Percentiles rank a stretch among this genome's conserved stretches.
Evolutionary conservation across 164 flowering plant genomes (phyloP).

Genomic region (Vitis cinerea): DNA sequence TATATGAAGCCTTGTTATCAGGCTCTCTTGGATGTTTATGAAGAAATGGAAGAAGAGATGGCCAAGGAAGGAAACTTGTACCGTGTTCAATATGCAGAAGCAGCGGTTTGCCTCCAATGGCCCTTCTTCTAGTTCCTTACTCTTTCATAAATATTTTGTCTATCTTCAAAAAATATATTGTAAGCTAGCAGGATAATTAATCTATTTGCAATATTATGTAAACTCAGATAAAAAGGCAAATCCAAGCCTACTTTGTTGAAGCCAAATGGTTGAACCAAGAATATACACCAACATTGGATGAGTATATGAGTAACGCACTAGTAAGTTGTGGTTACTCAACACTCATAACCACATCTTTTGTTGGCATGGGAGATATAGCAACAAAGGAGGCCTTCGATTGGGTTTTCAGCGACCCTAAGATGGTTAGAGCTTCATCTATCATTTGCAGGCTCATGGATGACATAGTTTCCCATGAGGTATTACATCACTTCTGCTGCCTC

Average conservation of each 20-base stretch:
- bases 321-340: neutral
- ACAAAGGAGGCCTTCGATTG: constrained; percentile 8
- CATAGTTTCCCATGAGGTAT: constrained; percentile 7
- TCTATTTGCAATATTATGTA: no score
- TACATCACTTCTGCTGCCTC: neutral
- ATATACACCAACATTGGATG: neutral
- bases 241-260: neutral
- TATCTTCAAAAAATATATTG: no score
- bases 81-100: constrained; percentile 11
- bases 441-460: constrained; percentile 6
- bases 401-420: neutral
- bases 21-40: constrained; percentile 21
- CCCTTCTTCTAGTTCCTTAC: no score
- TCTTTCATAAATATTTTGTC: no score
- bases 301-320: neutral
- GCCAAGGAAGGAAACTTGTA: constrained; percentile 14
- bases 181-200: no score
- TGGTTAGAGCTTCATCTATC: neutral
- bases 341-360: neutral
- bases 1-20: constrained; percentile 27
- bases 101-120: constrained; percentile 10
- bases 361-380: constrained; percentile 8
- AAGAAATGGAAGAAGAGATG: constrained; percentile 20
- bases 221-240: neutral
- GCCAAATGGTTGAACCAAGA: constrained; percentile 1